Conservation (phyloP, 106 monocot genomes). For the Iris macrosiphon region DNA sequence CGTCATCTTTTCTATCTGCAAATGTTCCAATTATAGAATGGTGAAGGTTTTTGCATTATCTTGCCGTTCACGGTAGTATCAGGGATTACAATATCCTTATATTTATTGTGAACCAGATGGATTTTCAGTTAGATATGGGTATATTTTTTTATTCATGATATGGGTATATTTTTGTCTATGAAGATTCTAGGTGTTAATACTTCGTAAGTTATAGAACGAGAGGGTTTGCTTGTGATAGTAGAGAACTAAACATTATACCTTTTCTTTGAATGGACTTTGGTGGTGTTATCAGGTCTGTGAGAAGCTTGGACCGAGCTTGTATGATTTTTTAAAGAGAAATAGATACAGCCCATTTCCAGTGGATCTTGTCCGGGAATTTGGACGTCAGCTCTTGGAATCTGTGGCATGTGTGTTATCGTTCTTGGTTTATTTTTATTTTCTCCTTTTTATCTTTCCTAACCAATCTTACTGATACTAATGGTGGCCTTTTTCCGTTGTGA, state of each 20-base stretch:
- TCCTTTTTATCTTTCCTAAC: slow-evolving; percentile 21
- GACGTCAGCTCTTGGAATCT: slow-evolving; percentile 98
- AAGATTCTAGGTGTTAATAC: slow-evolving; percentile 1
- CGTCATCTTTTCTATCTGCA: too few relatives aligned
- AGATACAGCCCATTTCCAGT: slow-evolving; percentile 90
- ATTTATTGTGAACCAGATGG: too few relatives aligned
- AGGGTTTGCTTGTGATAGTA: slow-evolving; percentile 14
- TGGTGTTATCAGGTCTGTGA: slow-evolving; percentile 98
- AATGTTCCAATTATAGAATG: too few relatives aligned
- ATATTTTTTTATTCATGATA: too few relatives aligned
- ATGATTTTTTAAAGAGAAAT: slow-evolving; percentile 98
- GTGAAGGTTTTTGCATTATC: too few relatives aligned
- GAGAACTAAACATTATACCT: slow-evolving; percentile 17
- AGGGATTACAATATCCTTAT: too few relatives aligned
- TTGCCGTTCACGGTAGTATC: too few relatives aligned
- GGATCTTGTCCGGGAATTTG: slow-evolving; percentile 98
- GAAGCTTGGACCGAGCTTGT: slow-evolving; percentile 99
- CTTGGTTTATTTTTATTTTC: slow-evolving; percentile 9
- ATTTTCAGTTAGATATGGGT: too few relatives aligned
- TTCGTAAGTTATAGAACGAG: slow-evolving; percentile 1
- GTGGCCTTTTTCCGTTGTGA: slow-evolving; percentile 5
- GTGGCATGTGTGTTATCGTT: slow-evolving; percentile 86
- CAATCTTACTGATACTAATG: slow-evolving; percentile 17
- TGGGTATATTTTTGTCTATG: too few relatives aligned
- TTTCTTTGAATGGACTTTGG: slow-evolving; percentile 63